phyloP scores from a whole-genome alignment of 805 yeast species.

The Wickerhamiella slavikovae region DNA sequence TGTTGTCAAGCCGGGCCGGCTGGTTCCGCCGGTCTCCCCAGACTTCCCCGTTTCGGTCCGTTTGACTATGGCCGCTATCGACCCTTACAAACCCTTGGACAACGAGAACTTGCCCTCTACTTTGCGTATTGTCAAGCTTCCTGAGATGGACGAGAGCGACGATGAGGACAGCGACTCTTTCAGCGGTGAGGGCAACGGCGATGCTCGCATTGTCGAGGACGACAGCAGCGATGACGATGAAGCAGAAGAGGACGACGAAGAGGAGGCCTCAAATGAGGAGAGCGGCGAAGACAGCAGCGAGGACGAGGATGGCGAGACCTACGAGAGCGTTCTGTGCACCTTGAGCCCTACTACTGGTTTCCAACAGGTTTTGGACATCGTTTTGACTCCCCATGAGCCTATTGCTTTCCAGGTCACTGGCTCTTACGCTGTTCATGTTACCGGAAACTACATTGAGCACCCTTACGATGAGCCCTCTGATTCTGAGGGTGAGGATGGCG shows the following conservation, averaged over 20 bases:
- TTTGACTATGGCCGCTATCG: slow-evolving; percentile 86
- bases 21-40: slow-evolving; percentile 50
- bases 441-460: slow-evolving; percentile 92
- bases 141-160: slow-evolving; percentile 13
- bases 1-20: slow-evolving; percentile 70
- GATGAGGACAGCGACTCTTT: slow-evolving; percentile 19
- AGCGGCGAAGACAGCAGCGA: slow-evolving; percentile 36
- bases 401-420: slow-evolving; percentile 90
- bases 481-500: slow-evolving; percentile 29
- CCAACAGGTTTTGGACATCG: slow-evolving; percentile 82
- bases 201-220: slow-evolving; percentile 13
- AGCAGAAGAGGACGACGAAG: slow-evolving; percentile 30
- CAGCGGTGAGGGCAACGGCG: slow-evolving; percentile 19
- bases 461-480: slow-evolving; percentile 60
- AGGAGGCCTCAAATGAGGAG: slow-evolving; percentile 17
- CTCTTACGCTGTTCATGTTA: slow-evolving; percentile 75
- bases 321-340: slow-evolving; percentile 78
- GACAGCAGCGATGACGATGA: slow-evolving; percentile 24
- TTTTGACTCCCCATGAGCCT: slow-evolving; percentile 85
- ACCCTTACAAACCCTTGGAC: slow-evolving; percentile 58
- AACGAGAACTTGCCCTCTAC: slow-evolving; percentile 50
- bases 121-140: slow-evolving; percentile 43
- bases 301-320: slow-evolving; percentile 43
- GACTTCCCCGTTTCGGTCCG: slow-evolving; percentile 81
- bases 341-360: slow-evolving; percentile 49